Percentiles rank a stretch among this genome's conserved stretches.
These are phyloP conservation scores for Cadophora sp. DNA, from an alignment of 2,329 filamentous ascomycete species.

Conservation along the genomic window DNA sequence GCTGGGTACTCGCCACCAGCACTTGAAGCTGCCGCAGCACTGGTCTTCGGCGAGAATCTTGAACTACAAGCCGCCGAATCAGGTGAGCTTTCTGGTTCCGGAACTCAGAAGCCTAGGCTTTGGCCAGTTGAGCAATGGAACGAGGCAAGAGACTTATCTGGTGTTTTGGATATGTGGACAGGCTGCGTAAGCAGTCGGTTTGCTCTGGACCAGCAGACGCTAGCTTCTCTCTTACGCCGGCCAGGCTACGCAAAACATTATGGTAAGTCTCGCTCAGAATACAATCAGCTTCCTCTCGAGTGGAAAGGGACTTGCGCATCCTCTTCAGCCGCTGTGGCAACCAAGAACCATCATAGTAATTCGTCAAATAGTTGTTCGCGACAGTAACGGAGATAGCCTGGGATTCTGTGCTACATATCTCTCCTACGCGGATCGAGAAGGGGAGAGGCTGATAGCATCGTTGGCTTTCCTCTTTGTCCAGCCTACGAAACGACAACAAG, in stretches of 20 bases:
- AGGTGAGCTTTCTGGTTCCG: background rate
- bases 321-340: background rate
- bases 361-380: conserved; percentile 50
- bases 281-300: background rate
- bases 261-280: background rate
- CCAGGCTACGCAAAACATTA: conserved; percentile 65
- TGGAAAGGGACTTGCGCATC: background rate
- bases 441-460: conserved; percentile 60
- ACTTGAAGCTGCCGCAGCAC: conserved; percentile 56
- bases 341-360: background rate
- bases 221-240: conserved; percentile 57
- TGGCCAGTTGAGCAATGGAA: conserved; percentile 44
- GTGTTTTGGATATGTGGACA: conserved; percentile 39
- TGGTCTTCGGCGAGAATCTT: conserved; percentile 57
- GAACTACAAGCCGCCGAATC: conserved; percentile 1
- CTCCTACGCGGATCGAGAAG: conserved; percentile 60
- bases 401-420: conserved; percentile 68
- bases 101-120: conserved; percentile 27
- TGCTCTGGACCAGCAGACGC: conserved; percentile 49
- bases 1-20: conserved; percentile 54
- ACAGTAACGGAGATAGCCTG: conserved; percentile 53
- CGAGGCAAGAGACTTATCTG: conserved; percentile 39
- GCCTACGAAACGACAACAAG: conserved; percentile 53
- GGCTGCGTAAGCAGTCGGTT: conserved; percentile 47
- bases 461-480: conserved; percentile 61